These are phyloP conservation scores for Handroanthus guayacan DNA, from an alignment of 257 asterid genomes.

Conservation along the genomic window DNA sequence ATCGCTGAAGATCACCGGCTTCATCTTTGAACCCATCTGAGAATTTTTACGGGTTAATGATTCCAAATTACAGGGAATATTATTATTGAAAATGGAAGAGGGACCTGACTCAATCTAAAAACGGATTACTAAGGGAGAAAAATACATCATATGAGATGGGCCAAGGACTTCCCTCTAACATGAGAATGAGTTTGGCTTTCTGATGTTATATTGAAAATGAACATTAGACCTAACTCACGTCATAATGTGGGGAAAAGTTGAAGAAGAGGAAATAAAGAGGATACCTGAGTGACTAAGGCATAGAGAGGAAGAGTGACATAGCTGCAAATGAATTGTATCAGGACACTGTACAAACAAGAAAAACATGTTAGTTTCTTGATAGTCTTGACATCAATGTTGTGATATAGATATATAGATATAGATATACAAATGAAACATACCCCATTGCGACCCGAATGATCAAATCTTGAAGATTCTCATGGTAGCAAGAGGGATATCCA, in stretches of 20 bases:
- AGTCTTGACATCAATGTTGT: background rate
- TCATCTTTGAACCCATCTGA: slow-evolving; percentile 91
- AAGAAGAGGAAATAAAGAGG: background rate
- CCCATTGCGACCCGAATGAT: slow-evolving; percentile 82
- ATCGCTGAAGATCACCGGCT: slow-evolving; percentile 75
- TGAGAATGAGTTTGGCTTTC: too few relatives aligned
- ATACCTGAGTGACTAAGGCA: slow-evolving; percentile 92
- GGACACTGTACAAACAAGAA: slow-evolving; percentile 49
- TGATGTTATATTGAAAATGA: too few relatives aligned
- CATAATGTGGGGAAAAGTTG: too few relatives aligned
- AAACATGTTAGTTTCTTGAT: background rate
- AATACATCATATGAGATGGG: too few relatives aligned
- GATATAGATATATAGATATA: background rate
- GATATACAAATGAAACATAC: slow-evolving; percentile 41
- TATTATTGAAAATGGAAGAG: too few relatives aligned
- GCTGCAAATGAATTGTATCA: slow-evolving; percentile 79
- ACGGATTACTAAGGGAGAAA: too few relatives aligned
- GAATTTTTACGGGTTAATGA: background rate
- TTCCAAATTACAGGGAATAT: too few relatives aligned
- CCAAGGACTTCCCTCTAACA: too few relatives aligned
- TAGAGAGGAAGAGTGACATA: slow-evolving; percentile 91
- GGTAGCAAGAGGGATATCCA: slow-evolving; percentile 85
- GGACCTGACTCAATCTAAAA: too few relatives aligned
- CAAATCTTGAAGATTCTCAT: slow-evolving; percentile 67
- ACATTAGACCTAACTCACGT: background rate